Evolutionary conservation across 1,284 basidiomycete genomes (phyloP).

Genomic region (Porodaedalea pini): DNA sequence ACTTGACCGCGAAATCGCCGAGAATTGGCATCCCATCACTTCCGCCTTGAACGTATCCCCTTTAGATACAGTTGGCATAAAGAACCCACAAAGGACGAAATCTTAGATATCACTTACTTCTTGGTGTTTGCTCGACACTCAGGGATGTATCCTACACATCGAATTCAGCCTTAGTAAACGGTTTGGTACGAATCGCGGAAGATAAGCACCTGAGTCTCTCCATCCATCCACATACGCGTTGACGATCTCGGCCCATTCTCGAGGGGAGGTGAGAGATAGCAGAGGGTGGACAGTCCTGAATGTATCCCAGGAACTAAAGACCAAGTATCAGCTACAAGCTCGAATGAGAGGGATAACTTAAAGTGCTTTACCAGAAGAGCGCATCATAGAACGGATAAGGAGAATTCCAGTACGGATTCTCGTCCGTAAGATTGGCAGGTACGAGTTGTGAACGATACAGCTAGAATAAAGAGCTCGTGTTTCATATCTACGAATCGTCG

Average conservation of each 20-base stretch:
- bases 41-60: slow-evolving; percentile 48
- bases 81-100: background rate
- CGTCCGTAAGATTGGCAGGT: slow-evolving; percentile 48
- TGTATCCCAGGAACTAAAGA: slow-evolving; percentile 24
- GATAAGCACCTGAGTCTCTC: slow-evolving; percentile 38
- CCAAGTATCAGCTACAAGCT: background rate
- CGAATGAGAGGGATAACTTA: slow-evolving; percentile 35
- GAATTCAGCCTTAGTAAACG: background rate
- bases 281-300: slow-evolving; percentile 60
- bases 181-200: background rate
- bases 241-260: slow-evolving; percentile 44
- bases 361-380: slow-evolving; percentile 57
- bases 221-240: slow-evolving; percentile 49
- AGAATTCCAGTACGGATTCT: slow-evolving; percentile 53
- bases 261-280: slow-evolving; percentile 48
- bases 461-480: slow-evolving; percentile 27
- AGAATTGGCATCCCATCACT: slow-evolving; percentile 49
- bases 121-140: slow-evolving; percentile 48
- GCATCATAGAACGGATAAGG: slow-evolving; percentile 64
- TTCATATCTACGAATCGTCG: background rate
- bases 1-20: slow-evolving; percentile 49
- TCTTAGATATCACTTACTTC: slow-evolving; percentile 32
- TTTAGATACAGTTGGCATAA: slow-evolving; percentile 24
- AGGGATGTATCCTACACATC: slow-evolving; percentile 39
- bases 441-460: slow-evolving; percentile 49